These are phyloP conservation scores for Paramecium pentaurelia DNA, from an alignment of 73 alveolate genomes.

Conservation along the genomic window DNA sequence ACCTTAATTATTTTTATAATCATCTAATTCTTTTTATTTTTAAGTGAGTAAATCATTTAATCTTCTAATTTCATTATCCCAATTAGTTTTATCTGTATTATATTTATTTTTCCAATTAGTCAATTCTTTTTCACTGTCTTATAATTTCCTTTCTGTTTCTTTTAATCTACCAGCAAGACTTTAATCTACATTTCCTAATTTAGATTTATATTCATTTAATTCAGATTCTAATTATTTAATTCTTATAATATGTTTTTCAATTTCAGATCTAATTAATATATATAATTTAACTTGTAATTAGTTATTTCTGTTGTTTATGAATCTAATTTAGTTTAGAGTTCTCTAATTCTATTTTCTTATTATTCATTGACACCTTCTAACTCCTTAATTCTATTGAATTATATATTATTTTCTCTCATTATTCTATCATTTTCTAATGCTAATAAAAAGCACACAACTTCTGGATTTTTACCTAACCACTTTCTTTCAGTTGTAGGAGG, in stretches of 20 bases:
- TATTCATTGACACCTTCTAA: background rate
- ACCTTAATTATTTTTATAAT: background rate
- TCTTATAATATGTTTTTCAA: background rate
- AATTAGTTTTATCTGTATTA: background rate
- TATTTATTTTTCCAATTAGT: constrained; percentile 8
- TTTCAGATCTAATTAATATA: background rate
- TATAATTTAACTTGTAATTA: background rate
- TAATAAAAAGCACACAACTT: background rate
- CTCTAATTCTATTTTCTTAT: background rate
- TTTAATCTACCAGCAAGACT: constrained; percentile 15
- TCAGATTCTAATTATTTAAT: constrained; percentile 22
- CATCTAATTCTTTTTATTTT: background rate
- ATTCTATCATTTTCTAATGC: constrained; percentile 28
- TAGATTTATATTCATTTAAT: constrained; percentile 5
- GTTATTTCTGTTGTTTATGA: background rate
- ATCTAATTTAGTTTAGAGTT: background rate
- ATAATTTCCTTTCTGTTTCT: background rate
- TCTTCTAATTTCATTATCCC: constrained; percentile 5
- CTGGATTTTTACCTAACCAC: constrained; percentile 46
- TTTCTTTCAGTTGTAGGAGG: constrained; percentile 14
- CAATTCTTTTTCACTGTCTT: background rate
- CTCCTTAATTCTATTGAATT: background rate
- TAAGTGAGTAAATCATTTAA: background rate
- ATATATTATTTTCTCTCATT: background rate
- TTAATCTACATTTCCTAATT: background rate